Evolutionary conservation across 2,329 filamentous ascomycete species (phyloP).

Genomic region (Fusarium virguliforme): DNA sequence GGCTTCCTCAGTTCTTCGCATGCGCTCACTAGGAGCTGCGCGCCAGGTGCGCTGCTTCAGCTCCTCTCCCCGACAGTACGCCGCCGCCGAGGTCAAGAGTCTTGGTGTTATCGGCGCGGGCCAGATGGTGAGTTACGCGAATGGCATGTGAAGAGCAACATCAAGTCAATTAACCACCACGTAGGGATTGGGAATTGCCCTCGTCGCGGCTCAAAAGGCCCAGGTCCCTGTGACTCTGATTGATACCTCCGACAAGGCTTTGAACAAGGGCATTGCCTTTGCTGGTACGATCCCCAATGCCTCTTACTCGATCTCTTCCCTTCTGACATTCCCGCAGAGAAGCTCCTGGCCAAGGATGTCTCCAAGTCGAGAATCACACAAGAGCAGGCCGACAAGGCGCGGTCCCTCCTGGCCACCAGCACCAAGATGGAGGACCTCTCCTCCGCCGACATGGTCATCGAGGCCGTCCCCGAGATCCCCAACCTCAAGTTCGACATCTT

Average conservation of each 20-base stretch:
- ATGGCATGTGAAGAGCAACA: conserved; percentile 58
- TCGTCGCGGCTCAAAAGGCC: conserved; percentile 91
- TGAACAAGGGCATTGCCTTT: conserved; percentile 92
- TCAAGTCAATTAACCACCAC: conserved; percentile 40
- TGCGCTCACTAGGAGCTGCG: conserved; percentile 55
- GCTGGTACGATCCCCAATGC: conserved; percentile 71
- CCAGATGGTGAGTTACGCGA: conserved; percentile 82
- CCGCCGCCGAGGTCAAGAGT: conserved; percentile 81
- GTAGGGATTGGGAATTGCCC: conserved; percentile 93
- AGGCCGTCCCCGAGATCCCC: conserved; percentile 95
- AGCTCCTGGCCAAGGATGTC: conserved; percentile 93
- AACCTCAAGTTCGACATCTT: conserved; percentile 92
- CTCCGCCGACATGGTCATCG: conserved; percentile 95
- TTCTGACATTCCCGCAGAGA: conserved; percentile 70
- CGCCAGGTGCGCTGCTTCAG: conserved; percentile 76
- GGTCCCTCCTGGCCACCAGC: conserved; percentile 77
- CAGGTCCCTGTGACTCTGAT: conserved; percentile 88
- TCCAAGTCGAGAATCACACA: conserved; percentile 88
- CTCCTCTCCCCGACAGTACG: conserved; percentile 72
- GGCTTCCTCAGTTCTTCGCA: conserved; percentile 60
- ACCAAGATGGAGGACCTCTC: conserved; percentile 84
- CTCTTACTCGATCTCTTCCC: neutral
- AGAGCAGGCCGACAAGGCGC: conserved; percentile 82
- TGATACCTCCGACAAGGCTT: conserved; percentile 85
- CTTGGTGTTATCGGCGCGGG: conserved; percentile 95